A percentile compares a stretch with the other conserved stretches of the same genome.
Evolutionary conservation across 2,329 filamentous ascomycete species (phyloP).

Genomic region (Massarina eburnea): DNA sequence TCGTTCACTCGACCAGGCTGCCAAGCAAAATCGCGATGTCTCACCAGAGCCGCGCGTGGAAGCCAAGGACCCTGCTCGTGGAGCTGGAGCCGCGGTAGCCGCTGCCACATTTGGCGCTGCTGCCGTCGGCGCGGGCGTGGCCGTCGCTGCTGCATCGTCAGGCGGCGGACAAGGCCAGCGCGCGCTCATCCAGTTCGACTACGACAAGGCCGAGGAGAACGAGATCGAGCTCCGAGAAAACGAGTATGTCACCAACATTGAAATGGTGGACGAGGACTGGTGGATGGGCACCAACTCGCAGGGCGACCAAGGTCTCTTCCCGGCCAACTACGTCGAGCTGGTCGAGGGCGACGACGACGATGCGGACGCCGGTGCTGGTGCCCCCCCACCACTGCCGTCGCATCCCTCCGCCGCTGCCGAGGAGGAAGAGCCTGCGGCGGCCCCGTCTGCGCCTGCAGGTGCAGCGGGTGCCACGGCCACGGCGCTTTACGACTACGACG

Average conservation of each 20-base stretch:
- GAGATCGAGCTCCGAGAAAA: constrained; percentile 90
- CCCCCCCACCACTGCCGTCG: constrained; percentile 41
- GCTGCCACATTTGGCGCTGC: constrained; percentile 46
- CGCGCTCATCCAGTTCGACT: constrained; percentile 88
- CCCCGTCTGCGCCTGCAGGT: constrained; percentile 36
- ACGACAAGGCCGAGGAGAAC: constrained; percentile 96
- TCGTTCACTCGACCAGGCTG: constrained; percentile 61
- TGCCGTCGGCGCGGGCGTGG: constrained; percentile 48
- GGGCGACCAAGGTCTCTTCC: constrained; percentile 89
- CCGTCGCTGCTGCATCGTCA: constrained; percentile 41
- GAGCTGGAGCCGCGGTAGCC: constrained; percentile 51
- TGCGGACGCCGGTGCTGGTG: constrained; percentile 34
- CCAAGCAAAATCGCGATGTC: constrained; percentile 66
- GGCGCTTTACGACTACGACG: constrained; percentile 94
- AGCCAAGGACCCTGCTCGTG: constrained; percentile 58
- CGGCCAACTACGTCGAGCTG: constrained; percentile 94
- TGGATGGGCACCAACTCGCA: constrained; percentile 90
- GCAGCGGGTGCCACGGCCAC: constrained; percentile 69
- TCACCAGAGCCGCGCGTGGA: constrained; percentile 65
- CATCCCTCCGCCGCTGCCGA: constrained; percentile 46
- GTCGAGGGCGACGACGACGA: constrained; percentile 62
- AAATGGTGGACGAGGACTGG: constrained; percentile 98
- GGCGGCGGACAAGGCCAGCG: constrained; percentile 63
- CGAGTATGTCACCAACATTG: constrained; percentile 85
- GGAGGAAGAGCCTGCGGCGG: constrained; percentile 34